Evolutionary conservation across 371 early-diverging fungal genomes (phyloP).

Genomic region (Mucor piriformis): DNA sequence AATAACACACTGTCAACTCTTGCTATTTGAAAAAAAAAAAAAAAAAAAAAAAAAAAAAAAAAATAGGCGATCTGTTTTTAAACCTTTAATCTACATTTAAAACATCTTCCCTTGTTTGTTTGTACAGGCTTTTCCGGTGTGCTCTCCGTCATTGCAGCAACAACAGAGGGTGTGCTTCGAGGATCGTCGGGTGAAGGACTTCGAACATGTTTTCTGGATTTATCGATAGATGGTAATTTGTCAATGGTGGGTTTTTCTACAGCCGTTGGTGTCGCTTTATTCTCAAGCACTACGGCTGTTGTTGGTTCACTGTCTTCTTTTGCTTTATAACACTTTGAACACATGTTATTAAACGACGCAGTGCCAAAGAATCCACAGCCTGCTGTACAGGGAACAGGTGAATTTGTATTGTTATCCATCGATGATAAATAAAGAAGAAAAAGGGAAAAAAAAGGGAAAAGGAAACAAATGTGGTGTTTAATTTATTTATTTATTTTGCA

Average conservation of each 20-base stretch:
- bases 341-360: slow-evolving; percentile 71
- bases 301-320: not conserved
- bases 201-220: slow-evolving; percentile 38
- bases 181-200: slow-evolving; percentile 30
- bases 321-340: slow-evolving; percentile 78
- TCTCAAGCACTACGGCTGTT: slow-evolving; percentile 9
- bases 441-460: slow-evolving; percentile 14
- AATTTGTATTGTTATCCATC: slow-evolving; percentile 57
- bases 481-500: not conserved
- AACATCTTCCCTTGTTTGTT: slow-evolving; percentile 76
- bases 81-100: slow-evolving; percentile 73
- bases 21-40: not conserved
- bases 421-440: not conserved
- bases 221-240: too few relatives aligned
- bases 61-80: not conserved
- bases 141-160: slow-evolving; percentile 28
- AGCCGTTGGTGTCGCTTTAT: too few relatives aligned
- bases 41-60: not conserved
- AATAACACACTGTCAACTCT: not conserved
- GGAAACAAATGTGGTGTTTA: not conserved
- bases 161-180: slow-evolving; percentile 20
- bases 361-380: slow-evolving; percentile 71
- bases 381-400: slow-evolving; percentile 58
- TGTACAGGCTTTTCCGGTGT: slow-evolving; percentile 51
- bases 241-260: too few relatives aligned